Evolutionary conservation across 1,139 yeast genomes (phyloP), one percentile per base, ranked within the genome.

Genomic region (Scheffersomyces stambukii): DNA sequence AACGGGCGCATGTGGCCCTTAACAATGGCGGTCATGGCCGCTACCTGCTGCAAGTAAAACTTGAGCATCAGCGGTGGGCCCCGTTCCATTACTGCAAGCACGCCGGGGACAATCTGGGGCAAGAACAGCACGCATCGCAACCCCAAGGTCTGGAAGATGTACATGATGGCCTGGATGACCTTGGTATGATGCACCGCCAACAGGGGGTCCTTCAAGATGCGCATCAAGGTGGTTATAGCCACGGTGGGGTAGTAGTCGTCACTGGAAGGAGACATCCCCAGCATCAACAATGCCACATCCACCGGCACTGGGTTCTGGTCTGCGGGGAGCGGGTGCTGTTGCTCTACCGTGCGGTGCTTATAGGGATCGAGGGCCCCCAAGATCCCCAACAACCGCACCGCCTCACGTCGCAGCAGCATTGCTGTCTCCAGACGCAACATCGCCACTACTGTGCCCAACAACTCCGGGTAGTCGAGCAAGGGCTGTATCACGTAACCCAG

Each of bases 401-500:
- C 82, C 52, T 89, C 97, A 35, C 96, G 66, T 45, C 93, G 74
- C 5, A 85, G 78, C 4, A 73, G 61, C 2, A 80, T 72, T 0
- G 93, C 77, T 9, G 81, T 75, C 45, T 88, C 96, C 40, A 88
- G 77, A 41, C 82, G 83, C 36, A 91, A 62, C 23, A 91, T 86
- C 26, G 78, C 80, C 4, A 89, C 86, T 21, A 91, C 62, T 57
- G 85, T 76, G 6, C 93, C 89, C 22, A 91, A 61, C 16, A 93
- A 63, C 44, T 85, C 91, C 1, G 98, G 98, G 48, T 88, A 89
- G 40, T 89, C 96, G 20, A 89, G 58, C 28, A 88, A 66, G 1
- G 99, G 99, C 35, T 88, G 93, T 23, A 93, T 88, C 10, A 91
- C 98, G 51, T 91, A 91, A 2, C 97, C 96, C 0, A 96, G 81